Conservation (phyloP, 2,329 filamentous ascomycete species). For the Aspergillus sp. region DNA sequence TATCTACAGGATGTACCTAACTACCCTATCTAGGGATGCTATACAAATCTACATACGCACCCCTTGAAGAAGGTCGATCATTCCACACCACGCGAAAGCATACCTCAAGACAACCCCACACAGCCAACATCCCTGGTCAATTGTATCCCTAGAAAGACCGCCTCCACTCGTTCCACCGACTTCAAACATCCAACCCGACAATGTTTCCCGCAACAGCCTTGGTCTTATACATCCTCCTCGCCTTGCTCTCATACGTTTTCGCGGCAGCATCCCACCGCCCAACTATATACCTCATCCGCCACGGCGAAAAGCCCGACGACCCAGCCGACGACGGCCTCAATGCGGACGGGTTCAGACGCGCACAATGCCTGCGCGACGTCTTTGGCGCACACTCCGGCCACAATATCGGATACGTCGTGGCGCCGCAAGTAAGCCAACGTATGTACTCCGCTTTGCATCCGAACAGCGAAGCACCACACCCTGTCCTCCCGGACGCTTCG, state of each 20-base stretch:
- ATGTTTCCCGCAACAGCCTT: background rate
- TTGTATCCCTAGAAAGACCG: too few species aligned
- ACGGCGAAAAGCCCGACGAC: conserved; percentile 27
- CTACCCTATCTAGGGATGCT: too few species aligned
- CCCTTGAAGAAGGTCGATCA: too few species aligned
- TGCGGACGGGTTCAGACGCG: conserved; percentile 23
- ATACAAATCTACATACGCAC: too few species aligned
- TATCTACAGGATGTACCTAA: too few species aligned
- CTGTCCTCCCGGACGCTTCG: background rate
- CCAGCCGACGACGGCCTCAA: conserved; percentile 22
- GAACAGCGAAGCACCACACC: background rate
- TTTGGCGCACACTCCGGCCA: conserved; percentile 24
- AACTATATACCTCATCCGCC: conserved; percentile 29
- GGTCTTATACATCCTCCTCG: background rate
- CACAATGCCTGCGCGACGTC: conserved; percentile 26
- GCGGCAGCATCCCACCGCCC: conserved; percentile 12
- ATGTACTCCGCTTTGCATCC: background rate
- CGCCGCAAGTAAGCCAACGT: conserved; percentile 23
- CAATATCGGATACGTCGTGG: conserved; percentile 27
- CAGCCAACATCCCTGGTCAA: too few species aligned
- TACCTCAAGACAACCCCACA: too few species aligned
- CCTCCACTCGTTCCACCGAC: too few species aligned
- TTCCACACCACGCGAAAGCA: too few species aligned
- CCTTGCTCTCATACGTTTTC: background rate
- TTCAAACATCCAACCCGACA: background rate